Percentiles rank a stretch among this genome's conserved stretches.
Evolutionary conservation across 2,329 filamentous ascomycete species (phyloP).

Genomic region (Ophiostoma piceae): DNA sequence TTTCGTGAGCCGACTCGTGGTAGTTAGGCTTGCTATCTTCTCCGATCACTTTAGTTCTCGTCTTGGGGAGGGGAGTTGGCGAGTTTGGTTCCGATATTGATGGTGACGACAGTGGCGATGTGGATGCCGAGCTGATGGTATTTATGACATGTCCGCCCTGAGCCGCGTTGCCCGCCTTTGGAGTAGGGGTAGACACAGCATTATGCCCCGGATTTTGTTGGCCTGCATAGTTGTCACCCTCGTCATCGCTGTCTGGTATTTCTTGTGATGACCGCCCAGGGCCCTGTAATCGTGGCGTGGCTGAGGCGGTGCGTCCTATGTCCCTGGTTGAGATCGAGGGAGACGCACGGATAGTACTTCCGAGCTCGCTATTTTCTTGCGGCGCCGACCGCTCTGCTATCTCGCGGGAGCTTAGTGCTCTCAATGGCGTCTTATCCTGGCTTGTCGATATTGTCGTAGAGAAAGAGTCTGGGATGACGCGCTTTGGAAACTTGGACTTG

Average conservation of each 20-base stretch:
- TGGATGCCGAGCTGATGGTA: not conserved
- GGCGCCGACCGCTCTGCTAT: not conserved
- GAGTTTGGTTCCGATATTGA: slow-evolving; percentile 30
- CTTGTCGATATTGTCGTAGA: not conserved
- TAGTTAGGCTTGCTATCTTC: too few relatives aligned
- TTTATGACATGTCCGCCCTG: slow-evolving; percentile 31
- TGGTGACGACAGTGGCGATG: slow-evolving; percentile 5
- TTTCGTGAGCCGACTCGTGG: not conserved
- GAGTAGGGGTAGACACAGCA: not conserved
- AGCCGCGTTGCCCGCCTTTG: not conserved
- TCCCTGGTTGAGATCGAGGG: not conserved
- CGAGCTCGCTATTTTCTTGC: not conserved
- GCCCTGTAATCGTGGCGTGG: not conserved
- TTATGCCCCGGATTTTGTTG: not conserved
- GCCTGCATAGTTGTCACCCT: slow-evolving; percentile 31
- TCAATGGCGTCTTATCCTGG: not conserved
- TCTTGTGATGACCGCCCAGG: slow-evolving; percentile 30
- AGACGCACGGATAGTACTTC: not conserved
- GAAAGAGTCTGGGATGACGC: not conserved
- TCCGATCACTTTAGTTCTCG: not conserved
- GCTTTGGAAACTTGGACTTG: not conserved
- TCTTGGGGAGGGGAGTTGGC: slow-evolving; percentile 27
- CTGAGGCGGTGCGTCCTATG: not conserved
- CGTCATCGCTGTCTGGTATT: slow-evolving; percentile 48
- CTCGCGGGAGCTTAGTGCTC: not conserved